phyloP scores from a whole-genome alignment of 495 filamentous ascomycete species.

The Talaromyces wortmannii region DNA sequence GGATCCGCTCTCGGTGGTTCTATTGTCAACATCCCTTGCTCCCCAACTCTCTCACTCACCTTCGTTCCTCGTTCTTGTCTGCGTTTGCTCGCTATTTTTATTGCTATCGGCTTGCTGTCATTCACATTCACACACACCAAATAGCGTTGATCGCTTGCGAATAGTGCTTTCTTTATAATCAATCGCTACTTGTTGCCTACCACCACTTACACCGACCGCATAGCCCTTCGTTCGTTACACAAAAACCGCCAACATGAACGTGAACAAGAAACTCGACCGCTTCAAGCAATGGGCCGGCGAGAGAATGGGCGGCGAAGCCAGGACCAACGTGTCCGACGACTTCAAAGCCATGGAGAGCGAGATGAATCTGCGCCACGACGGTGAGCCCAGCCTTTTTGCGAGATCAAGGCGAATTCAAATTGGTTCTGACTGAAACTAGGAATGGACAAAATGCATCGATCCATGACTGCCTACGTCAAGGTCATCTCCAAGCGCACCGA shows the following conservation, averaged over 20 bases:
- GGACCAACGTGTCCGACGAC: slow-evolving; percentile 82
- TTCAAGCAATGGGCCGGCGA: slow-evolving; percentile 99
- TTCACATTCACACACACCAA: too few relatives aligned
- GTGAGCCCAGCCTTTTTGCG: slow-evolving; percentile 35
- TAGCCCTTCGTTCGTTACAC: too few relatives aligned
- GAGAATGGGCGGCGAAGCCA: slow-evolving; percentile 90
- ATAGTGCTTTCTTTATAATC: too few relatives aligned
- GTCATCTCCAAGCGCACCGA: slow-evolving; percentile 83
- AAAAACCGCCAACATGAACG: slow-evolving; percentile 54
- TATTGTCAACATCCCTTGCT: too few relatives aligned
- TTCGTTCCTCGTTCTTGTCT: too few relatives aligned
- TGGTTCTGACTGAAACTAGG: slow-evolving; percentile 39
- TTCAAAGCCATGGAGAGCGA: slow-evolving; percentile 91
- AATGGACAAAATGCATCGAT: slow-evolving; percentile 85
- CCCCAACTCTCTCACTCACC: too few relatives aligned
- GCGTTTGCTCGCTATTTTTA: too few relatives aligned
- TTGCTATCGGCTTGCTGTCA: too few relatives aligned
- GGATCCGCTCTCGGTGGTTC: too few relatives aligned
- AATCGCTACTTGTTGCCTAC: too few relatives aligned
- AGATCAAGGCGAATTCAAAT: slow-evolving; percentile 3
- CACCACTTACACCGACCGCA: too few relatives aligned
- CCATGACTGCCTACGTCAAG: slow-evolving; percentile 86
- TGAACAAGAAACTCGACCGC: slow-evolving; percentile 93
- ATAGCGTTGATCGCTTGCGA: too few relatives aligned
- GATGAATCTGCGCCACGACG: slow-evolving; percentile 87